Base-by-base conservation (phyloP, 108 stramenopile species). In the Schizochytrium sp. region DNA sequence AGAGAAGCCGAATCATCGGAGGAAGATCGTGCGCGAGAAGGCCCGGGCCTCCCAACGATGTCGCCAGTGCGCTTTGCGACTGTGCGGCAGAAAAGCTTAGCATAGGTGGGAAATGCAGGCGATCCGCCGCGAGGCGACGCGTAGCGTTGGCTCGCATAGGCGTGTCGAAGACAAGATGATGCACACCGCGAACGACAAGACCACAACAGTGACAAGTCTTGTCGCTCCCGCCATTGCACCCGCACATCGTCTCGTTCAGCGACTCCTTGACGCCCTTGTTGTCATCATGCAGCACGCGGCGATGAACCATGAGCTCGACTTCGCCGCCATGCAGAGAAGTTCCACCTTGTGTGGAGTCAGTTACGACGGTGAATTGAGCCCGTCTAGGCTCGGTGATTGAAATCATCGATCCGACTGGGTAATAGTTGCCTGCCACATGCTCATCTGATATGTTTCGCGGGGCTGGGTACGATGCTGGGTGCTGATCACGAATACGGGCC, bases 361-460 rank as follows among this genome's bases (percentile, higher is more conserved):
- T 93, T 51, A 96, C 60, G 8, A 98, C 90, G 18, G 94, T 88
- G 45, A 98, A 58, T 18, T 58, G 18, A 10, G 44, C 57, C 18
- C 90, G 19, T 34, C 25, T n/a, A 71, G 72, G 51, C 69, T 97
- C 97, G 91, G 96, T 93, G 69, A 98, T 87, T 76, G 93, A 97
- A 21, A 95, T 94, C 18, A 96, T 97, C n/a, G 97, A 93, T 89
- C 95, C 98, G 5, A 98, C 95, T 28, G 98, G 98, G 90, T 97
- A 98, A 92, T 96, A 99, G 90, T 98, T 99, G 51, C 96, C 96
- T 21, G 97, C 95, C 60, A 98, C 92, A 29, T 97, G 97, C 93
- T 98, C 96, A 23, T 95, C 96, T 4, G 91, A 83, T 58, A 95
- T 69, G 60, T 94, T 89, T 92, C 95, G 95, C 14, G 95, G 91